Percentiles rank a stretch among this genome's conserved stretches.
Conservation (phyloP, 768 basidiomycete species). For the Naganishia kalamii region DNA sequence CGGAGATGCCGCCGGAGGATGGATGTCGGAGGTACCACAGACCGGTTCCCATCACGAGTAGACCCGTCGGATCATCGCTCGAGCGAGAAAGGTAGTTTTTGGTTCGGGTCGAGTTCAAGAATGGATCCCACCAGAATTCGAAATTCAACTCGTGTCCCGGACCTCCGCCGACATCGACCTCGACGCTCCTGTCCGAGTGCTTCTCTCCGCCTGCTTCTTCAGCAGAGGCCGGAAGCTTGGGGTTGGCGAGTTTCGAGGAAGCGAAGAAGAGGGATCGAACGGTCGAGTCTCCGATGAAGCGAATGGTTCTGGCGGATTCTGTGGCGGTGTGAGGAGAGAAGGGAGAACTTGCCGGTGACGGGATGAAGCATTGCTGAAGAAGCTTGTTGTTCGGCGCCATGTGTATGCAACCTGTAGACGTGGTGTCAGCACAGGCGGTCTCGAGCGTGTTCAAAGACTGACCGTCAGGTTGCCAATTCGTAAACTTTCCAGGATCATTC, state of each 20-base stretch:
- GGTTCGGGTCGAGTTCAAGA: conserved; percentile 63
- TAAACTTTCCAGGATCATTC: conserved; percentile 58
- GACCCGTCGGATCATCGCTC: conserved; percentile 50
- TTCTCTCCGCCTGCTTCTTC: conserved; percentile 54
- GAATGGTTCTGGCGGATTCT: conserved; percentile 53
- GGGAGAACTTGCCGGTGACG: conserved; percentile 16
- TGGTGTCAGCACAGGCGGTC: conserved; percentile 16
- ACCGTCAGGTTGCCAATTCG: conserved; percentile 87
- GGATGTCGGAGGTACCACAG: conserved; percentile 83
- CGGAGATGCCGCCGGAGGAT: conserved; percentile 64
- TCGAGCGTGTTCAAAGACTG: conserved; percentile 30
- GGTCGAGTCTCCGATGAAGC: conserved; percentile 81
- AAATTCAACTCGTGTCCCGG: conserved; percentile 28
- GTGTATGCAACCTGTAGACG: conserved; percentile 64
- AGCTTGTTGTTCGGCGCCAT: conserved; percentile 40
- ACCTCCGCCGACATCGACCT: conserved; percentile 20
- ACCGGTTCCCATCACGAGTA: conserved; percentile 77
- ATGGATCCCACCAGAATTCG: conserved; percentile 60
- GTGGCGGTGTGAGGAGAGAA: not conserved
- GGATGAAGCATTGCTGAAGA: conserved; percentile 23
- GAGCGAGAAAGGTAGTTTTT: conserved; percentile 49
- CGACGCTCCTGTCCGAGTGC: conserved; percentile 55
- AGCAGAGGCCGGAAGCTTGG: conserved; percentile 20
- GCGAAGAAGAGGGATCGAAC: conserved; percentile 74
- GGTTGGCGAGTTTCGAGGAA: conserved; percentile 59